Base-by-base conservation (phyloP, 192 early-diverging fungal species). In the Gryganskiella cystojenkinii region DNA sequence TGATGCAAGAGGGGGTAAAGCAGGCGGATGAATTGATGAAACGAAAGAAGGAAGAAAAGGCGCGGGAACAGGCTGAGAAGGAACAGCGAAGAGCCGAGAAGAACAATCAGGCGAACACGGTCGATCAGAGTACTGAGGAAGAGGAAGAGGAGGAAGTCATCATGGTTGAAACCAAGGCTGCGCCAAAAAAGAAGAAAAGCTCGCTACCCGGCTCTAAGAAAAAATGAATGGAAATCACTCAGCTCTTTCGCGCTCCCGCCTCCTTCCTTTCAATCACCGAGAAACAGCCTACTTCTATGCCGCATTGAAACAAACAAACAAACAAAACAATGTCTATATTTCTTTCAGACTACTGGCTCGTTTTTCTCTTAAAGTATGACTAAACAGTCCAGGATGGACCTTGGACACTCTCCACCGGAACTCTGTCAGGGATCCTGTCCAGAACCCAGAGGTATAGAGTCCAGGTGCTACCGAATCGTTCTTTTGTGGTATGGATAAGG, bases 1-100 rank as follows among this genome's bases (percentile, higher is more conserved):
- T 71, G 24, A 64, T 49, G 61, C 86, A 89, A 54, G 84, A 91
- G 56, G 86, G 67, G 47, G 66, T 65, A 17, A 88, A 85, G 34
- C 70, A 88, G 45, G 65, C 85, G 37, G 64, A 84, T 47, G 79
- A 75, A 33, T 84, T 89, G 13, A 83, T 83, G 64, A 87, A 82
- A 19, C 64, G 55, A 44, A 70, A 79, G 30, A 67, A 84, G 13
- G 86, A 86, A 37, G 86, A 83, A 11, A 64, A 83, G 44, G 85
- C 87, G 49, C 87, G 83, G 46, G 62, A 81, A 24, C 68, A 65
- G 54, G 84, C 81, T 25, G 44, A 64, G 13, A 55, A 81, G 14
- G 88, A 90, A 42, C 62, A 81, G 22, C 59, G 80, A 50, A 84
- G 81, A 65, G 61, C 62, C 20, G 80, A 88, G 71, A 82, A 79